Evolutionary conservation across 768 basidiomycete genomes (phyloP), one percentile per base, ranked within the genome.

Genomic region (Trametes villosa): DNA sequence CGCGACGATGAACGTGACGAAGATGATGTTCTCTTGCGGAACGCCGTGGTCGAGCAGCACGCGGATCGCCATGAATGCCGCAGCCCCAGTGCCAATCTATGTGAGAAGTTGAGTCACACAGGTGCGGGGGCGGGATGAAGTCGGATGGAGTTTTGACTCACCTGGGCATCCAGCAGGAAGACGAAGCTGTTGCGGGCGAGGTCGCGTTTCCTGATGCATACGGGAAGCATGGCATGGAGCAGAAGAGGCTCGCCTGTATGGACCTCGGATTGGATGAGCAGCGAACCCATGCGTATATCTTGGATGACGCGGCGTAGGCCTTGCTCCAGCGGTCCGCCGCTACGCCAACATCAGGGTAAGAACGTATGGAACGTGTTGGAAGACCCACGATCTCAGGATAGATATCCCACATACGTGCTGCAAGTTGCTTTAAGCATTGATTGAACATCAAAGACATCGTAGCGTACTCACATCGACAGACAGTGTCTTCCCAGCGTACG

Each of bases 21-120:
- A 96, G 57, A 97, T 86, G 65, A 97, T 96, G 67, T 84, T 86
- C 60, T 89, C 86, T 72, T 94, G 85, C 56, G 73, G 83, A 18
- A 96, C 87, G 13, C 96, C 94, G 66, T 99, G 96, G 71, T 99
- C 96, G 18, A 98, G 81, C 11, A 98, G 78, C 12, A 96, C 84
- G 29, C 96, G 89, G 62, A 99, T 92, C 0, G 95, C 89, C 96
- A 98, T 98, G 73, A 98, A 91, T 20, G 89, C 88, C 4, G 92
- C 86, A 0, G 96, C 95, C 5, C 89, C 96, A 0, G 96, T 98
- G 7, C 93, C 94, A 71, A 98, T 94, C 88, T 96, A 65, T 18
- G 34, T 15, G 20, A 9, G n/a, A 41, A 15, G 42, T 36, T 24
- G 33, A 13, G 9, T 18, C 8, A 12, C n/a, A n/a, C n/a, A n/a